These are phyloP conservation scores for Naematelia encephala DNA, from an alignment of 768 basidiomycete species.

Conservation along the genomic window DNA sequence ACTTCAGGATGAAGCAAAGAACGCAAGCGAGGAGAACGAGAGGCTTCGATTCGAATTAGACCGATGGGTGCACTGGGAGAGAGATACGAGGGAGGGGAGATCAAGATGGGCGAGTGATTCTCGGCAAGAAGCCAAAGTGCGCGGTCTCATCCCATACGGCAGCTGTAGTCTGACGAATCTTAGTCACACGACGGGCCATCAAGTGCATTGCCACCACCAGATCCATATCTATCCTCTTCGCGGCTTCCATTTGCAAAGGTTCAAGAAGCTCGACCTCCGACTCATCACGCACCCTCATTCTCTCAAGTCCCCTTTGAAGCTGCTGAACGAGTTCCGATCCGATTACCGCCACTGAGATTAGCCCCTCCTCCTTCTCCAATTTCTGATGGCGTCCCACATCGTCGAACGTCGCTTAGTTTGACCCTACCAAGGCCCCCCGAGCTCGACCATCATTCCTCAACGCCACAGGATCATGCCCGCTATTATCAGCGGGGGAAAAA, in stretches of 20 bases:
- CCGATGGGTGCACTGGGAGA: conserved; percentile 20
- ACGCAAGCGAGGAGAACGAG: conserved; percentile 24
- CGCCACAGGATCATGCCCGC: neutral
- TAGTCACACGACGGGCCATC: neutral
- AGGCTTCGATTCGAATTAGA: conserved; percentile 19
- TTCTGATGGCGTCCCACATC: neutral
- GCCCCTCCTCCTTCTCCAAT: conserved; percentile 14
- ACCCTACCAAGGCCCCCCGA: neutral
- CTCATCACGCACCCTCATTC: neutral
- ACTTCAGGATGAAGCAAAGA: conserved; percentile 28
- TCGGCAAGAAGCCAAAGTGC: neutral
- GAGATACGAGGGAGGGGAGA: conserved; percentile 3
- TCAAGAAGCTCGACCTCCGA: neutral
- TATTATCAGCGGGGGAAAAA: neutral
- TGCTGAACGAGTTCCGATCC: neutral
- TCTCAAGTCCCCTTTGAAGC: neutral
- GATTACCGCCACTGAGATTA: conserved; percentile 14
- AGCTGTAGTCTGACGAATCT: neutral
- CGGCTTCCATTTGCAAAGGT: neutral
- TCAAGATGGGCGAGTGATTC: neutral
- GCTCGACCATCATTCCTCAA: neutral
- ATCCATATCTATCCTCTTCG: neutral
- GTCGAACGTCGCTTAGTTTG: neutral
- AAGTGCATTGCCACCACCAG: neutral
- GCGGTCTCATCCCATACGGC: neutral